Evolutionary conservation across 164 flowering plant genomes (phyloP), one percentile per base, ranked within the genome.

Genomic region (Echeveria elegans): DNA sequence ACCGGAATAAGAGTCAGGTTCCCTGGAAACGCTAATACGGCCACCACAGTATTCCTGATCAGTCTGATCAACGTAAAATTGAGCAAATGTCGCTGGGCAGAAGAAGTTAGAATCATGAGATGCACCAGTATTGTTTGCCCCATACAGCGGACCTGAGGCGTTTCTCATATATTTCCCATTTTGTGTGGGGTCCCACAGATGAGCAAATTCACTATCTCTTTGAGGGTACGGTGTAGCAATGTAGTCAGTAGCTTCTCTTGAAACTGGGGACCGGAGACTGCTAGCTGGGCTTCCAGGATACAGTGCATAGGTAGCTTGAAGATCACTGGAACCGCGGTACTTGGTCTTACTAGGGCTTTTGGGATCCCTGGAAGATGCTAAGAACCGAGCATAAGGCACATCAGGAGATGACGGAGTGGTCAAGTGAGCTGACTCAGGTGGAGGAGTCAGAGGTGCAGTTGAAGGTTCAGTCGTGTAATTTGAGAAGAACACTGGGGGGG

Each of bases 401-500:
- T 95, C 99, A 28, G 99, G 2, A 14, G 99, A 95, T 47, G 99
- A 87, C 59, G 99, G 99, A 48, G 97, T 95, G 11, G 99, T 92
- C 76, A 90, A 69, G 72, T 92, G 97, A 64, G 86, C 79, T 11
- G 91, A 83, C 71, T 95, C 99, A 0, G 97, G 92, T 11, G 97
- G 97, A 56, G 99, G 97, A 67, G 47, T 43, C 47, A 85, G 81
- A 11, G 99, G 97, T 64, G 99, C 97, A 43, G 97, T 88, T 23
- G 97, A 88, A 26, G 97, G 97, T 69, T 89, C 97, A 52, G 98
- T 94, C 53, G 97, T 94, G 75, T 82, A 94, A 50, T 96, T 88
- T 43, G 99, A 94, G 76, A 94, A 89, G 60, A 43, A 43, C 47
- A 87, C 99, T 66, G 99, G 99, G 66, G 99, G 99, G 34, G 99